phyloP scores from a whole-genome alignment of 768 basidiomycete species.

The Mycena maculata region DNA sequence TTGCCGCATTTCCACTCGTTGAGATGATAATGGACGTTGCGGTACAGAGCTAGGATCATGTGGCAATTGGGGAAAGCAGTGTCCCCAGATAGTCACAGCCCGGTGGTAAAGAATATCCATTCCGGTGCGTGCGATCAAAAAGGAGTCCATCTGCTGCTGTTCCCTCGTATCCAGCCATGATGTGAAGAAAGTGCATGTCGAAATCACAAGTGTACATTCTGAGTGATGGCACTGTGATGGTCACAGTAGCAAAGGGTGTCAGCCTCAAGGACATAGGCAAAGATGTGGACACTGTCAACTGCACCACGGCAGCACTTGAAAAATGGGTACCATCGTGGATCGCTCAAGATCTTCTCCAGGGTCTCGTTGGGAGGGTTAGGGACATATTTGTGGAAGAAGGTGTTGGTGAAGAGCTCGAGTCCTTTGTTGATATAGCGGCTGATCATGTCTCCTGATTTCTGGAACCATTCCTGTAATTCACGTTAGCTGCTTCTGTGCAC shows the following conservation, averaged over 20 bases:
- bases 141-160: slow-evolving; percentile 45
- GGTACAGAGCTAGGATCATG: slow-evolving; percentile 38
- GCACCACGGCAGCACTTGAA: slow-evolving; percentile 40
- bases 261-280: slow-evolving; percentile 23
- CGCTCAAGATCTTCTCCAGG: slow-evolving; percentile 32
- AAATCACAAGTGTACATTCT: slow-evolving; percentile 47
- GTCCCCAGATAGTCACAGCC: slow-evolving; percentile 40
- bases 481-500: slow-evolving; percentile 3
- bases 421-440: slow-evolving; percentile 8
- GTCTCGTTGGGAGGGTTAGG: slow-evolving; percentile 2
- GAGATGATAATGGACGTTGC: slow-evolving; percentile 38
- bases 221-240: slow-evolving; percentile 41
- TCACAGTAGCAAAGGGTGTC: slow-evolving; percentile 26
- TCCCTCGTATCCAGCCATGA: slow-evolving; percentile 50
- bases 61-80: slow-evolving; percentile 40
- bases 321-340: slow-evolving; percentile 42
- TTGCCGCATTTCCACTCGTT: slow-evolving; percentile 35
- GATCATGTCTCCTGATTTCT: not conserved
- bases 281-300: slow-evolving; percentile 42
- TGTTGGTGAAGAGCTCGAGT: not conserved
- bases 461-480: not conserved
- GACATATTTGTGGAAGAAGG: slow-evolving; percentile 18
- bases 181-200: slow-evolving; percentile 43
- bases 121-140: slow-evolving; percentile 36
- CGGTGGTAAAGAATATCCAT: slow-evolving; percentile 32